Conservation (phyloP, 352 stramenopile species). For the Phytophthora quininea region DNA sequence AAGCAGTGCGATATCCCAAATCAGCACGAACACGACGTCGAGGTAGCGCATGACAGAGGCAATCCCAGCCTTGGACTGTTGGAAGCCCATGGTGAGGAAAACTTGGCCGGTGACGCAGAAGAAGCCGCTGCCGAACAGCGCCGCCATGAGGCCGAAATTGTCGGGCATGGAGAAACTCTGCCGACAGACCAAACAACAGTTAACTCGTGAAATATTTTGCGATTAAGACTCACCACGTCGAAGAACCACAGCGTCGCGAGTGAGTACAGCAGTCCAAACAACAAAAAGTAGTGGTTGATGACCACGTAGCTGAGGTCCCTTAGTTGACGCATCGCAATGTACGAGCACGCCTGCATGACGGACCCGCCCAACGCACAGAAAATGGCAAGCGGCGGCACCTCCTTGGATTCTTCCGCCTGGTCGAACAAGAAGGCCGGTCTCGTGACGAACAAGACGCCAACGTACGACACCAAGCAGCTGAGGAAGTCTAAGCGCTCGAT, state of each 20-base stretch:
- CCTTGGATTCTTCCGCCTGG: slow-evolving; percentile 8
- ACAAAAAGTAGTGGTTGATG: slow-evolving; percentile 48
- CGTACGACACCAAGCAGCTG: slow-evolving; percentile 55
- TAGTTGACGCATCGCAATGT: slow-evolving; percentile 64
- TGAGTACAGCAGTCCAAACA: slow-evolving; percentile 40
- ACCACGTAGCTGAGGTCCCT: slow-evolving; percentile 42
- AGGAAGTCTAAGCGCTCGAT: slow-evolving; percentile 56
- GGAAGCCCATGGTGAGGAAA: slow-evolving; percentile 76
- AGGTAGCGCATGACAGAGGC: slow-evolving; percentile 81
- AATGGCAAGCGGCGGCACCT: slow-evolving; percentile 36
- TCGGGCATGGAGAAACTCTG: slow-evolving; percentile 44
- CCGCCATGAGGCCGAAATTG: slow-evolving; percentile 38
- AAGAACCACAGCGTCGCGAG: slow-evolving; percentile 36
- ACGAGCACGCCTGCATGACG: slow-evolving; percentile 54
- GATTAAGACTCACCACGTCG: slow-evolving; percentile 34
- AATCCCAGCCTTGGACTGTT: slow-evolving; percentile 76
- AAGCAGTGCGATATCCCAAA: slow-evolving; percentile 63
- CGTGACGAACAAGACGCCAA: slow-evolving; percentile 68
- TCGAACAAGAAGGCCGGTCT: slow-evolving; percentile 62
- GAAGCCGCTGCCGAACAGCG: slow-evolving; percentile 52
- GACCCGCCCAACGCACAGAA: slow-evolving; percentile 47
- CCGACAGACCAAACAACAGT: neutral
- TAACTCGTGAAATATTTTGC: neutral
- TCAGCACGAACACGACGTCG: slow-evolving; percentile 76
- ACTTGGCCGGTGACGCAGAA: slow-evolving; percentile 69